These are phyloP conservation scores for Aechmea fasciata DNA, from an alignment of 176 grass and related monocot genomes.

Conservation along the genomic window DNA sequence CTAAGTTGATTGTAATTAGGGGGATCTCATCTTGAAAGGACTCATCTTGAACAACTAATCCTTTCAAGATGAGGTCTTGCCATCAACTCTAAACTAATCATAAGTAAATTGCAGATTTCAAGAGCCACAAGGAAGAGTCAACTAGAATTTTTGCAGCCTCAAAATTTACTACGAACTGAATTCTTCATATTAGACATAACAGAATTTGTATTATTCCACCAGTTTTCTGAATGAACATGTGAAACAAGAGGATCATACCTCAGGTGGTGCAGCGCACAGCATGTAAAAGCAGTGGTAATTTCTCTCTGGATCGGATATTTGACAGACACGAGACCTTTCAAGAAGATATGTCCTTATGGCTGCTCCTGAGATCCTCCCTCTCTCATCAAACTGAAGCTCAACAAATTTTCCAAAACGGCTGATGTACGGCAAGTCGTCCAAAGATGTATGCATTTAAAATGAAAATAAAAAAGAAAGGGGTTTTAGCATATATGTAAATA, in stretches of 20 bases:
- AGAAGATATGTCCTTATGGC: slow-evolving; percentile 85
- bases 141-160: no score
- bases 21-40: no score
- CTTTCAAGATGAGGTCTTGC: no score
- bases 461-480: slow-evolving; percentile 10
- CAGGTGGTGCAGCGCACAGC: slow-evolving; percentile 65
- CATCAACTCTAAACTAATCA: no score
- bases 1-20: no score
- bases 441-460: slow-evolving; percentile 13
- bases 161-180: no score
- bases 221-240: not conserved
- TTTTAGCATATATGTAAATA: no score
- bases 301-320: slow-evolving; percentile 88
- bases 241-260: slow-evolving; percentile 30
- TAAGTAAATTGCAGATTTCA: no score
- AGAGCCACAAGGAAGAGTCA: no score
- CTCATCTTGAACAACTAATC: no score
- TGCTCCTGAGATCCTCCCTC: slow-evolving; percentile 73
- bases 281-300: slow-evolving; percentile 97
- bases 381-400: slow-evolving; percentile 81
- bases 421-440: slow-evolving; percentile 1
- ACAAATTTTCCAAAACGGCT: slow-evolving; percentile 95
- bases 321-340: slow-evolving; percentile 87
- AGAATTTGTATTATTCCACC: no score
- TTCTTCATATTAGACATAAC: no score